Percentiles rank a stretch among this genome's conserved stretches.
phyloP scores from a whole-genome alignment of 2,329 filamentous ascomycete genomes.

The Ilyonectria robusta region DNA sequence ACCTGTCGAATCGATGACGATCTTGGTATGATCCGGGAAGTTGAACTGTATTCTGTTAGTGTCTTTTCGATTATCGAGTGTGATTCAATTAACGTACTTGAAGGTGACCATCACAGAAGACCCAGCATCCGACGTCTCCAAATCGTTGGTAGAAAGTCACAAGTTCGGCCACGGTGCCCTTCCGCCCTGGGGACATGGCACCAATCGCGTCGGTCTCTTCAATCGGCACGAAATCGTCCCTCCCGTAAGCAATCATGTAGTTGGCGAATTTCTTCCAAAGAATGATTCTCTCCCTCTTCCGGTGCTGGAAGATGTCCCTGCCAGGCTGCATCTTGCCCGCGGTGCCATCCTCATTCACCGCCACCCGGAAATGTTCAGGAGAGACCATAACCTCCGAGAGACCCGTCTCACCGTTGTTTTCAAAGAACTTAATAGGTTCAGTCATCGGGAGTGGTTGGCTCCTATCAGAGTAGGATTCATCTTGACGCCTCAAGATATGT shows the following conservation, averaged over 20 bases:
- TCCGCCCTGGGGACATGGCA: slow-evolving; percentile 56
- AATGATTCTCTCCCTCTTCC: slow-evolving; percentile 76
- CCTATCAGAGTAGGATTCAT: slow-evolving; percentile 68
- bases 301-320: slow-evolving; percentile 75
- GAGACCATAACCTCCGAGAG: slow-evolving; percentile 75
- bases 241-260: slow-evolving; percentile 81
- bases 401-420: slow-evolving; percentile 77
- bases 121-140: slow-evolving; percentile 86
- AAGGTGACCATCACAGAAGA: slow-evolving; percentile 84
- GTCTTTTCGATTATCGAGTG: neutral
- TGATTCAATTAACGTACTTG: slow-evolving; percentile 64
- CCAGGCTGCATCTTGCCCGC: slow-evolving; percentile 74
- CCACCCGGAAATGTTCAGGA: slow-evolving; percentile 72
- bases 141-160: slow-evolving; percentile 88
- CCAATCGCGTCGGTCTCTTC: slow-evolving; percentile 62
- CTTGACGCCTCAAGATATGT: slow-evolving; percentile 75
- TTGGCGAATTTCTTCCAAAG: slow-evolving; percentile 82
- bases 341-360: slow-evolving; percentile 70
- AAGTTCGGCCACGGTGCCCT: slow-evolving; percentile 65
- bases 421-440: slow-evolving; percentile 78
- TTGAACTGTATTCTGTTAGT: slow-evolving; percentile 74
- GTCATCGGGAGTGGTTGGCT: slow-evolving; percentile 76
- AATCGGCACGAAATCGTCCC: slow-evolving; percentile 72
- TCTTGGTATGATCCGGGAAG: slow-evolving; percentile 90
- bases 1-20: slow-evolving; percentile 82